phyloP scores from a whole-genome alignment of 306 rosid species.

The cucumber (Cucumis sativus) region DNA sequence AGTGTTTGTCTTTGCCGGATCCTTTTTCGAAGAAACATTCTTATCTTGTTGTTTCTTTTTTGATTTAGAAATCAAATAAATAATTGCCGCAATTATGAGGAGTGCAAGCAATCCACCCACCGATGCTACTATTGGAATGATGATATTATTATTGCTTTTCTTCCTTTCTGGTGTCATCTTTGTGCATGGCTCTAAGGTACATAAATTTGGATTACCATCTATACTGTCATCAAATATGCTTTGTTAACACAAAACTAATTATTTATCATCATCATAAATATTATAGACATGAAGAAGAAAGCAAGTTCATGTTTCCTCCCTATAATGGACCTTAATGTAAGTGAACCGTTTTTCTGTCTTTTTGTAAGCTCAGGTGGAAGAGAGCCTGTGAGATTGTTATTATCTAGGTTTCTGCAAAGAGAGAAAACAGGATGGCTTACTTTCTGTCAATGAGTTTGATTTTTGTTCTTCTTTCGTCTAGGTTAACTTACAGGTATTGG shows the following conservation, averaged over 20 bases:
- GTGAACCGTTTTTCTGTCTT: constrained; percentile 18
- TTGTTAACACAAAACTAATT: too few relatives aligned
- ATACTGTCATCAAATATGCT: neutral
- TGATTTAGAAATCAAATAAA: neutral
- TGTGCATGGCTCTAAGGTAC: neutral
- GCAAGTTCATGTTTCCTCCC: neutral
- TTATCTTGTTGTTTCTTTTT: neutral
- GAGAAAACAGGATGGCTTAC: neutral
- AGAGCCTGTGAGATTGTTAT: neutral
- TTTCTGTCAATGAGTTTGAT: neutral
- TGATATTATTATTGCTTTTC: neutral
- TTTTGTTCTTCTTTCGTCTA: neutral
- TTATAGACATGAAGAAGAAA: too few relatives aligned
- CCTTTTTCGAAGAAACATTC: neutral
- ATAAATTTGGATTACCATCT: neutral
- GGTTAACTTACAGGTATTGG: neutral
- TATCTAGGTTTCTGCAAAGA: neutral
- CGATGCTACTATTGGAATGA: neutral
- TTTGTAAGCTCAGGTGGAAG: neutral
- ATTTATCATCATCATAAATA: too few relatives aligned
- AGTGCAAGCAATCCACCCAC: neutral
- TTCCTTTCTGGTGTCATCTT: neutral
- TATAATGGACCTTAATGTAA: constrained; percentile 25
- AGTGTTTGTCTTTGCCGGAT: too few relatives aligned
- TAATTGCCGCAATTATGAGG: neutral